phyloP scores from a whole-genome alignment of 768 basidiomycete species.

The Sarcodon aspratus region DNA sequence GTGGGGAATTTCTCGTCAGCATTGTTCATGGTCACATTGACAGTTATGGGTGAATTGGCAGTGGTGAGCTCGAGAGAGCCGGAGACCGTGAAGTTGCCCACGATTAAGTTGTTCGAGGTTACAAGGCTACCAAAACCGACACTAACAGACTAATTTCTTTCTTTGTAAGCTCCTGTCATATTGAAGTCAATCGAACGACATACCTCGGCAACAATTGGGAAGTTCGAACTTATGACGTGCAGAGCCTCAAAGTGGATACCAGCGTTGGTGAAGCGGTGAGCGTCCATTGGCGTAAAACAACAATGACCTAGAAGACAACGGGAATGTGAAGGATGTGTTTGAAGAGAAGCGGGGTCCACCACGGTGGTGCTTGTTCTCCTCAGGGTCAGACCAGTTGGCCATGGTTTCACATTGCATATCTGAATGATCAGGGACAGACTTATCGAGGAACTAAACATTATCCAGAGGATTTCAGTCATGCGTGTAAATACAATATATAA shows the following conservation, averaged over 20 bases:
- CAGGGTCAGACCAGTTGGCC: too few species aligned
- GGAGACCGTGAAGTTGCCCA: slow-evolving; percentile 27
- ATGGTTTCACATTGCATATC: too few species aligned
- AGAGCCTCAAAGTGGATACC: slow-evolving; percentile 12
- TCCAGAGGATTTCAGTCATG: too few species aligned
- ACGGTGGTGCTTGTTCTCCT: neutral
- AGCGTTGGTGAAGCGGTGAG: slow-evolving; percentile 25
- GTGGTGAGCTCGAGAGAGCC: slow-evolving; percentile 23
- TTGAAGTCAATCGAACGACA: neutral
- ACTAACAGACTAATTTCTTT: slow-evolving; percentile 20
- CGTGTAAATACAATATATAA: too few species aligned
- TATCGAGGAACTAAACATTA: too few species aligned
- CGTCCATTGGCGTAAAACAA: slow-evolving; percentile 3
- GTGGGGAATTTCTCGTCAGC: slow-evolving; percentile 12
- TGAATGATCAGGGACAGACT: too few species aligned
- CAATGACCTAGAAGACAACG: neutral
- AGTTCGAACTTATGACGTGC: neutral
- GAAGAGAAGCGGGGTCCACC: neutral
- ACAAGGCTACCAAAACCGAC: slow-evolving; percentile 14
- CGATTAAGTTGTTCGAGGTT: slow-evolving; percentile 34
- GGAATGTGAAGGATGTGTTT: neutral
- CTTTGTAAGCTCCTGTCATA: neutral
- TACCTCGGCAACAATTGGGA: neutral
- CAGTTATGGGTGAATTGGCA: slow-evolving; percentile 29
- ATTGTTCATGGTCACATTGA: slow-evolving; percentile 25